Percentiles rank a stretch among this genome's conserved stretches.
Conservation (phyloP, 495 filamentous ascomycete genomes). For the Pseudevernia furfuracea region DNA sequence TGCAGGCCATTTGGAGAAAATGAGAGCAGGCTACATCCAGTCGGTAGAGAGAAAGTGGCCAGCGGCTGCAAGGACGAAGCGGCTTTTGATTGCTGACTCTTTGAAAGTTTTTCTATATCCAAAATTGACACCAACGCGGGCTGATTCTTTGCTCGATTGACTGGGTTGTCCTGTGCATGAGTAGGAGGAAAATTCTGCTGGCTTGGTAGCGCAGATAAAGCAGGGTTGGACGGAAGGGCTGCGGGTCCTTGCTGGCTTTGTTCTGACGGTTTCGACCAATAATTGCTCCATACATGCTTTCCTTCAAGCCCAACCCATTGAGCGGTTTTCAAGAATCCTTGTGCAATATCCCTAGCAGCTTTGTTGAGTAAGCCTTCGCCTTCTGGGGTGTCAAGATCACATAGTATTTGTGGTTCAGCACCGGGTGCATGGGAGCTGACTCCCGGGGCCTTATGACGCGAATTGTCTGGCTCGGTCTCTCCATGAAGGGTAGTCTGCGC, state of each 20-base stretch:
- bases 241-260: slow-evolving; percentile 24
- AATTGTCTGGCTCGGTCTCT: slow-evolving; percentile 36
- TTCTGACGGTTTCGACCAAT: slow-evolving; percentile 64
- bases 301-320: slow-evolving; percentile 83
- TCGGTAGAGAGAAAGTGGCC: slow-evolving; percentile 70
- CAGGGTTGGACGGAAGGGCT: slow-evolving; percentile 29
- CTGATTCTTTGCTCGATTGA: slow-evolving; percentile 46
- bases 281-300: slow-evolving; percentile 78
- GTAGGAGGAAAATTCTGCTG: slow-evolving; percentile 61
- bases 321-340: slow-evolving; percentile 82
- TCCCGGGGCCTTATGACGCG: slow-evolving; percentile 50
- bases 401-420: slow-evolving; percentile 63
- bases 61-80: slow-evolving; percentile 45
- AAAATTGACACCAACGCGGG: slow-evolving; percentile 77
- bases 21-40: slow-evolving; percentile 86
- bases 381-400: slow-evolving; percentile 68
- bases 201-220: slow-evolving; percentile 31
- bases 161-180: slow-evolving; percentile 47
- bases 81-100: slow-evolving; percentile 33
- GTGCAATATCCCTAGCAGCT: slow-evolving; percentile 77
- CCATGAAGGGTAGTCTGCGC: slow-evolving; percentile 63
- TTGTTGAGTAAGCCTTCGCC: slow-evolving; percentile 77
- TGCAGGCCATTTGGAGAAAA: slow-evolving; percentile 78
- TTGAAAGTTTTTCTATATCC: slow-evolving; percentile 60
- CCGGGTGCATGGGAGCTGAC: slow-evolving; percentile 64